These are phyloP conservation scores for Russula emetica DNA, from an alignment of 768 basidiomycete species.

Conservation along the genomic window DNA sequence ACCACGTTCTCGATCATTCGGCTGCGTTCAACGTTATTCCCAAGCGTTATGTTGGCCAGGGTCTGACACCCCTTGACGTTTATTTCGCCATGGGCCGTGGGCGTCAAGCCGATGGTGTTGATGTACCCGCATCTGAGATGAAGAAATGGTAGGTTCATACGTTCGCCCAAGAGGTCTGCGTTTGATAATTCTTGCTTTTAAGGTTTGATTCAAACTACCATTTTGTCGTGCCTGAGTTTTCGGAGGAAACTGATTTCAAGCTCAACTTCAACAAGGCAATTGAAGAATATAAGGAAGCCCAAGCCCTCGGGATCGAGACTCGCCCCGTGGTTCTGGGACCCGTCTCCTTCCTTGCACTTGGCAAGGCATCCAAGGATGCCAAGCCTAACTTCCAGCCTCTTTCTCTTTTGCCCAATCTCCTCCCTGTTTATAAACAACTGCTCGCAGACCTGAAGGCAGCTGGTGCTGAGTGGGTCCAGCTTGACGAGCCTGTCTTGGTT, in stretches of 20 bases:
- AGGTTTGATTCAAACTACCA: slow-evolving; percentile 99
- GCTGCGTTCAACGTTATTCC: slow-evolving; percentile 96
- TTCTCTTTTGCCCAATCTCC: slow-evolving; percentile 80
- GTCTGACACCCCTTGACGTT: slow-evolving; percentile 85
- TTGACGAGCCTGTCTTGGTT: slow-evolving; percentile 96
- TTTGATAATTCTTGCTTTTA: slow-evolving; percentile 12
- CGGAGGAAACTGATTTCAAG: slow-evolving; percentile 87
- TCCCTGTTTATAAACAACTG: slow-evolving; percentile 89
- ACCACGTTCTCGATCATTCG: slow-evolving; percentile 97
- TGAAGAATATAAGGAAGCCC: slow-evolving; percentile 91
- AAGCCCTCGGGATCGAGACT: slow-evolving; percentile 80
- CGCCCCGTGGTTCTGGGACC: slow-evolving; percentile 97
- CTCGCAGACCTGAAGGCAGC: slow-evolving; percentile 86
- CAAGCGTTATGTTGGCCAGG: slow-evolving; percentile 83
- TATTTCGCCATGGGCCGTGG: slow-evolving; percentile 99
- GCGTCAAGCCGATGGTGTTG: slow-evolving; percentile 88
- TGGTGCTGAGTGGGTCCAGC: slow-evolving; percentile 91
- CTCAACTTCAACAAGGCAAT: slow-evolving; percentile 94
- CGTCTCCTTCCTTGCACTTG: slow-evolving; percentile 89
- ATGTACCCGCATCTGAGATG: slow-evolving; percentile 98
- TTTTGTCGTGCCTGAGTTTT: slow-evolving; percentile 96
- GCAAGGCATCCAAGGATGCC: slow-evolving; percentile 85
- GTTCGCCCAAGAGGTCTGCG: slow-evolving; percentile 1
- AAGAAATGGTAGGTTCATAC: slow-evolving; percentile 84
- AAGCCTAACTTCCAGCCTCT: slow-evolving; percentile 84